A percentile compares a stretch with the other conserved stretches of the same genome.
These are phyloP conservation scores for Penicillium paneum DNA, from an alignment of 2,329 filamentous ascomycete genomes.

Conservation along the genomic window DNA sequence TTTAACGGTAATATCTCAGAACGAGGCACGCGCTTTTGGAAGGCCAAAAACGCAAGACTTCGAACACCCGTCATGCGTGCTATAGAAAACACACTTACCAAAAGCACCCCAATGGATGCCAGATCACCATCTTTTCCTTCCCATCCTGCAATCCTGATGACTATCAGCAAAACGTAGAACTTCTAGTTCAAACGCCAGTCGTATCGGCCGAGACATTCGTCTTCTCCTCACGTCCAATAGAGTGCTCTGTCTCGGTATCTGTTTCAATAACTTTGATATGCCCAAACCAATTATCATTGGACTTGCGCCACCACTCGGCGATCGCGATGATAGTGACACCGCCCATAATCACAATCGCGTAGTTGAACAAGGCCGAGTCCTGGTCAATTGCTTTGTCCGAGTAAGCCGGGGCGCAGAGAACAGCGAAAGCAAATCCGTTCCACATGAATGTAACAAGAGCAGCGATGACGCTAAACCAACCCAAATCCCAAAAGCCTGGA, in stretches of 20 bases:
- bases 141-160: not conserved
- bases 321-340: slow-evolving; percentile 34
- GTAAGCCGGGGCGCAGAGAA: slow-evolving; percentile 44
- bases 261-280: slow-evolving; percentile 17
- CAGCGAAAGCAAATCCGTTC: slow-evolving; percentile 48
- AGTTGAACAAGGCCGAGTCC: slow-evolving; percentile 26
- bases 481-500: slow-evolving; percentile 45
- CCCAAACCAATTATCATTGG: slow-evolving; percentile 19
- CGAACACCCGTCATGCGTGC: slow-evolving; percentile 28
- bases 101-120: not conserved
- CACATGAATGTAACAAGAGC: slow-evolving; percentile 45
- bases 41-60: slow-evolving; percentile 11
- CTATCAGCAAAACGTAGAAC: not conserved
- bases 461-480: slow-evolving; percentile 41
- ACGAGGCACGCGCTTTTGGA: slow-evolving; percentile 22
- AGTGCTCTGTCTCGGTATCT: slow-evolving; percentile 7
- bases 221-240: slow-evolving; percentile 4
- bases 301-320: slow-evolving; percentile 25
- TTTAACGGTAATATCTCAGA: slow-evolving; percentile 79
- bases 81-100: slow-evolving; percentile 17
- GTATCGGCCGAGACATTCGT: not conserved
- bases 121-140: not conserved
- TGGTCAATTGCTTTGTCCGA: slow-evolving; percentile 21
- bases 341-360: slow-evolving; percentile 47
- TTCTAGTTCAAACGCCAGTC: slow-evolving; percentile 4